phyloP scores from a whole-genome alignment of 805 yeast genomes.

The Ogataea methanolica region DNA sequence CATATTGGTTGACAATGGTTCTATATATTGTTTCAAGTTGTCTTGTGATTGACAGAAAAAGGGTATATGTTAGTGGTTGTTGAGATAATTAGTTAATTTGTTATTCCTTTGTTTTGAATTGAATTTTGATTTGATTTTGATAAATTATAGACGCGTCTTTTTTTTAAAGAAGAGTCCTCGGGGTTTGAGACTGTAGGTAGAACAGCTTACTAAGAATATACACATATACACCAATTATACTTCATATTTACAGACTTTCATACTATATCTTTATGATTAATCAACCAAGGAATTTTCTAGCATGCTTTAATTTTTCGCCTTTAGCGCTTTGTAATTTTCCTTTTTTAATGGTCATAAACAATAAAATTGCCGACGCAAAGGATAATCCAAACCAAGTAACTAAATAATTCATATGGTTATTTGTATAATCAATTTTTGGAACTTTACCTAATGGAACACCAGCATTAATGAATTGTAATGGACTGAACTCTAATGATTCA shows the following conservation, averaged over 20 bases:
- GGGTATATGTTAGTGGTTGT: too few relatives aligned
- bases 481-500: conserved; percentile 39
- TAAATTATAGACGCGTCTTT: too few relatives aligned
- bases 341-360: conserved; percentile 48
- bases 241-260: background rate
- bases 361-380: conserved; percentile 63
- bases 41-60: too few relatives aligned
- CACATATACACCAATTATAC: too few relatives aligned
- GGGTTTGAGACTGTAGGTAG: too few relatives aligned
- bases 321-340: conserved; percentile 33
- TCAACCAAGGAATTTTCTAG: conserved; percentile 36
- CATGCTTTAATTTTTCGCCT: conserved; percentile 46
- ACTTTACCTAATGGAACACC: conserved; percentile 89
- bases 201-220: too few relatives aligned
- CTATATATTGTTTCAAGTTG: too few relatives aligned
- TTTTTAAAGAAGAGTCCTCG: too few relatives aligned
- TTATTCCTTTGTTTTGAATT: background rate
- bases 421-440: conserved; percentile 77
- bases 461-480: conserved; percentile 59
- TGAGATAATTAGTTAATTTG: too few relatives aligned
- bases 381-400: conserved; percentile 94
- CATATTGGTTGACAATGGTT: too few relatives aligned
- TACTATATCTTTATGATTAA: conserved; percentile 9
- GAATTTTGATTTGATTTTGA: background rate
- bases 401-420: conserved; percentile 87